A percentile compares a stretch with the other conserved stretches of the same genome.
Evolutionary conservation across 2,329 filamentous ascomycete genomes (phyloP).

Genomic region (Alternaria postmessia): DNA sequence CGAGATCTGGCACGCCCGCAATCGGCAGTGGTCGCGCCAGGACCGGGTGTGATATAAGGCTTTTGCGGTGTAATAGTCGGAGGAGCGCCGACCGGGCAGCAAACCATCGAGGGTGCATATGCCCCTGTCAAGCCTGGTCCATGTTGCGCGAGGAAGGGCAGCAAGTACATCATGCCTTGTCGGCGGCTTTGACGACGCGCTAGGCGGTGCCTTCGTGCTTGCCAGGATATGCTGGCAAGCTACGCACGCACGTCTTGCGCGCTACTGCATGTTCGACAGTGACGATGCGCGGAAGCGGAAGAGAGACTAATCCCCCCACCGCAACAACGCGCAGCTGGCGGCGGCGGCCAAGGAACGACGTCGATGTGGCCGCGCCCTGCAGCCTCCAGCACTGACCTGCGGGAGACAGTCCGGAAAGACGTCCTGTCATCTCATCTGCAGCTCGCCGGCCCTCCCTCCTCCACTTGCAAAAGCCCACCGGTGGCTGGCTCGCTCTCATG

Average conservation of each 20-base stretch:
- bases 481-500: constrained; percentile 11
- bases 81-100: constrained; percentile 38
- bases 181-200: constrained; percentile 35
- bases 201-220: constrained; percentile 20
- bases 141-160: constrained; percentile 38
- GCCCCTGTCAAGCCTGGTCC: constrained; percentile 32
- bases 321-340: constrained; percentile 28
- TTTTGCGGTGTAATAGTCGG: constrained; percentile 42
- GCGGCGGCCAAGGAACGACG: constrained; percentile 19
- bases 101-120: constrained; percentile 37
- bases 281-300: constrained; percentile 44
- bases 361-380: constrained; percentile 25
- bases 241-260: constrained; percentile 25
- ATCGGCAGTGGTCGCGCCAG: constrained; percentile 33
- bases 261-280: constrained; percentile 39
- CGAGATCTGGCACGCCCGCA: constrained; percentile 29
- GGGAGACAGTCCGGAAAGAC: constrained; percentile 30
- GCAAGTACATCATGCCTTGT: constrained; percentile 37
- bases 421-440: constrained; percentile 23
- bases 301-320: constrained; percentile 16
- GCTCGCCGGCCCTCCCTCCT: constrained; percentile 6
- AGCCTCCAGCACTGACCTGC: constrained; percentile 24
- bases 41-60: constrained; percentile 43
- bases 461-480: constrained; percentile 8
- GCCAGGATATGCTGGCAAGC: constrained; percentile 28